Evolutionary conservation across 805 yeast species (phyloP).

Genomic region (Ogataea paradorogensis): DNA sequence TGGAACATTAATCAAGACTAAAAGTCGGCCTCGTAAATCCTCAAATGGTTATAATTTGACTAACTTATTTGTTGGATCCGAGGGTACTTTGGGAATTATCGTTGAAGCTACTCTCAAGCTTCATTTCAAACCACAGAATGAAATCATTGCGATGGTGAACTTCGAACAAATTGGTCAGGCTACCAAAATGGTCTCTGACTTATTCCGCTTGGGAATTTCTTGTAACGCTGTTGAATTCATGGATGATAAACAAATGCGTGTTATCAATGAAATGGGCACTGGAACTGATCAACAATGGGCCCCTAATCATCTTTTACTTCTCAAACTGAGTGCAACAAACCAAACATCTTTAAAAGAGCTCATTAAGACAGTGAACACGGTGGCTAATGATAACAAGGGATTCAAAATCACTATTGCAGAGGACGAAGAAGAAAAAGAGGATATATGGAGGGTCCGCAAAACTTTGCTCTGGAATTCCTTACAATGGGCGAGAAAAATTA

Average conservation of each 20-base stretch:
- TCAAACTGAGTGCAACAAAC: slow-evolving; percentile 60
- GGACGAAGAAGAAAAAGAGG: slow-evolving; percentile 59
- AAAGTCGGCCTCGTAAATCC: slow-evolving; percentile 70
- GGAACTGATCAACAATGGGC: slow-evolving; percentile 31
- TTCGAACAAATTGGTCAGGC: slow-evolving; percentile 71
- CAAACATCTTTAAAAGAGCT: slow-evolving; percentile 39
- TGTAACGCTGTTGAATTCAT: slow-evolving; percentile 74
- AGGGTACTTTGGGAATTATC: slow-evolving; percentile 76
- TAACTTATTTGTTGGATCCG: slow-evolving; percentile 71
- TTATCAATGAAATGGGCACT: slow-evolving; percentile 51
- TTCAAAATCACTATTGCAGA: slow-evolving; percentile 60
- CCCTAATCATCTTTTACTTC: slow-evolving; percentile 41
- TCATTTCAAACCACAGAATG: slow-evolving; percentile 61
- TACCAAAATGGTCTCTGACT: slow-evolving; percentile 60
- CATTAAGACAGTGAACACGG: slow-evolving; percentile 43
- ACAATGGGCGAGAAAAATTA: slow-evolving; percentile 56
- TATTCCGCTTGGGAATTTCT: slow-evolving; percentile 60
- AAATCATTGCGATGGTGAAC: slow-evolving; percentile 65
- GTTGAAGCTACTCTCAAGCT: slow-evolving; percentile 74
- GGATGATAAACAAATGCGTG: slow-evolving; percentile 69
- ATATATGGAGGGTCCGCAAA: slow-evolving; percentile 75
- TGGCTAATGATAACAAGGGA: slow-evolving; percentile 53
- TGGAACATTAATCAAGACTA: slow-evolving; percentile 73
- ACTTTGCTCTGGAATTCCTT: slow-evolving; percentile 63
- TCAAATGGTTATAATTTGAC: slow-evolving; percentile 79